A percentile compares a stretch with the other conserved stretches of the same genome.
Conservation (phyloP, 768 basidiomycete genomes). For the Rossbeevera mucosa region DNA sequence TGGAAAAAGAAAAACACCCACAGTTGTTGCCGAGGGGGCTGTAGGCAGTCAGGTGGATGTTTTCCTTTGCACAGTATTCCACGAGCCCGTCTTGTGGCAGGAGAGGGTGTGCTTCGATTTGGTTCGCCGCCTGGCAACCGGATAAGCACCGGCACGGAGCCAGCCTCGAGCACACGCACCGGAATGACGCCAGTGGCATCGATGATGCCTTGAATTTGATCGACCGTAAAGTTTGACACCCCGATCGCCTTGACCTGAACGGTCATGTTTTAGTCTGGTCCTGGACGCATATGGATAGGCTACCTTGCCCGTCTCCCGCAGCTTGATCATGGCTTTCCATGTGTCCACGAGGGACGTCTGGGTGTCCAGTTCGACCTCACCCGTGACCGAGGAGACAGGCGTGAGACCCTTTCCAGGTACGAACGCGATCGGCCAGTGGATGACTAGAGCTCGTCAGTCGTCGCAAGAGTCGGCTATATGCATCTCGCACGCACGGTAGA, state of each 20-base stretch:
- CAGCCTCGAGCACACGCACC: conserved; percentile 34
- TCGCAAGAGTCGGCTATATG: conserved; percentile 1
- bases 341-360: conserved; percentile 67
- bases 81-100: conserved; percentile 72
- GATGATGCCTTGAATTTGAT: conserved; percentile 62
- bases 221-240: conserved; percentile 77
- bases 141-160: background rate
- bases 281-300: conserved; percentile 9
- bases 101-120: conserved; percentile 80
- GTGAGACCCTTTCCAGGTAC: conserved; percentile 48
- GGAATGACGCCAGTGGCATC: conserved; percentile 70
- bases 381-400: conserved; percentile 44
- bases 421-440: conserved; percentile 82
- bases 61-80: conserved; percentile 61
- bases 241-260: conserved; percentile 62
- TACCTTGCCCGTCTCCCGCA: conserved; percentile 67
- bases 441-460: conserved; percentile 37
- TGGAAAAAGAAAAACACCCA: conserved; percentile 31
- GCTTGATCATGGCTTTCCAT: conserved; percentile 74
- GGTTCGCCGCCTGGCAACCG: conserved; percentile 53
- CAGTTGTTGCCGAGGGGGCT: conserved; percentile 80
- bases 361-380: conserved; percentile 52
- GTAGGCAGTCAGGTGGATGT: conserved; percentile 68
- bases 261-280: background rate
- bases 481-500: conserved; percentile 54